These are phyloP conservation scores for Colletotrichum cereale DNA, from an alignment of 2,329 filamentous ascomycete species.

Conservation along the genomic window DNA sequence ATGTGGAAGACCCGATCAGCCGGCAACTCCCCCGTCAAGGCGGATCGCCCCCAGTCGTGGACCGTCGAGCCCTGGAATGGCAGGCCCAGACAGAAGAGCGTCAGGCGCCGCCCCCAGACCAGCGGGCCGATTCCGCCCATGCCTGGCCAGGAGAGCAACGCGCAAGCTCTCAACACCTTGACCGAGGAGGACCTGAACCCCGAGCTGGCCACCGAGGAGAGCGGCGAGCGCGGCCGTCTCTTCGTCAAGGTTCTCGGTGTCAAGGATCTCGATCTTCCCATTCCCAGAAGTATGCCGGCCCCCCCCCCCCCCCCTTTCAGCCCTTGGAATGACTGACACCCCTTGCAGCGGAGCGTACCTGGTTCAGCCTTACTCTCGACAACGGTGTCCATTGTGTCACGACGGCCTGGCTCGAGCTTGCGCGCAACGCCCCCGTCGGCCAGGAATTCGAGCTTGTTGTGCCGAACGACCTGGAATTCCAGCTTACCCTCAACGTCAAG, in stretches of 20 bases:
- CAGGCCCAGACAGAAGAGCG: slow-evolving; percentile 75
- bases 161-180: slow-evolving; percentile 73
- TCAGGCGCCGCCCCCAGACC: slow-evolving; percentile 68
- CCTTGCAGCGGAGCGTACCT: slow-evolving; percentile 81
- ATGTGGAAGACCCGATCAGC: slow-evolving; percentile 68
- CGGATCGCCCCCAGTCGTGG: slow-evolving; percentile 89
- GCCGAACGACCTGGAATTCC: slow-evolving; percentile 97
- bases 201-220: slow-evolving; percentile 76
- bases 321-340: slow-evolving; percentile 46
- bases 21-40: slow-evolving; percentile 78
- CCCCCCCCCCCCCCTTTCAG: slow-evolving; percentile 36
- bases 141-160: slow-evolving; percentile 89
- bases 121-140: slow-evolving; percentile 82
- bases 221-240: slow-evolving; percentile 86
- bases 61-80: slow-evolving; percentile 98
- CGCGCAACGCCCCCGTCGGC: slow-evolving; percentile 91
- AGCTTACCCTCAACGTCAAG: slow-evolving; percentile 96
- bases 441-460: slow-evolving; percentile 99
- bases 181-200: slow-evolving; percentile 75
- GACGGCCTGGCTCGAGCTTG: slow-evolving; percentile 93
- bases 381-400: slow-evolving; percentile 98
- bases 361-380: slow-evolving; percentile 97
- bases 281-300: slow-evolving; percentile 83
- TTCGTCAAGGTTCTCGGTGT: slow-evolving; percentile 99
- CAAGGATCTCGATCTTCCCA: slow-evolving; percentile 91